Evolutionary conservation across 2,329 filamentous ascomycete species (phyloP).

Genomic region (Colletotrichum eleusines): DNA sequence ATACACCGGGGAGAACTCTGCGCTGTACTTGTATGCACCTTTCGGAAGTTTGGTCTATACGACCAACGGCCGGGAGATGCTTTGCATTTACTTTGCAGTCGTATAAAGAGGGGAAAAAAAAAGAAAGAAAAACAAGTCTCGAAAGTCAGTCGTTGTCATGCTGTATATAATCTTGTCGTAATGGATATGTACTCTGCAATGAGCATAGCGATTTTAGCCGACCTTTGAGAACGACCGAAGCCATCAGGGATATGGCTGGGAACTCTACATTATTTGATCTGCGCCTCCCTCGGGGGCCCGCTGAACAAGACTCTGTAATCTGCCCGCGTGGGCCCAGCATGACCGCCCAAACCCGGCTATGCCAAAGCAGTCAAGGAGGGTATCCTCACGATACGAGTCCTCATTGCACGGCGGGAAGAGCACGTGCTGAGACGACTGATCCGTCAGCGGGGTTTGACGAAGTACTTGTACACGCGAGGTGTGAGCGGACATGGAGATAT

Average conservation of each 20-base stretch:
- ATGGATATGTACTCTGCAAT: neutral
- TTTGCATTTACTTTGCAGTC: neutral
- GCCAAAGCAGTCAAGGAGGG: neutral
- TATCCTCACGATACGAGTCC: neutral
- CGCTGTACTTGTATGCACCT: neutral
- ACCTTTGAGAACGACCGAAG: slow-evolving; percentile 2
- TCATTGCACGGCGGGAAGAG: neutral
- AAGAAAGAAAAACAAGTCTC: too few relatives aligned
- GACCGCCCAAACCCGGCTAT: slow-evolving; percentile 14
- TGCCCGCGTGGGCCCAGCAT: slow-evolving; percentile 16
- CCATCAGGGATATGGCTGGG: slow-evolving; percentile 19
- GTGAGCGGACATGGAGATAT: neutral
- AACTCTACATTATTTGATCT: slow-evolving; percentile 18
- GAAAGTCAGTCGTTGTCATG: neutral
- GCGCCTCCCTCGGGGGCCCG: slow-evolving; percentile 14
- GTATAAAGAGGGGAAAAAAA: neutral
- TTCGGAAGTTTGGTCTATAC: neutral
- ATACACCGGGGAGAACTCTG: slow-evolving; percentile 29
- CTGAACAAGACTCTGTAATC: slow-evolving; percentile 35
- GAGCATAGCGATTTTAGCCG: neutral
- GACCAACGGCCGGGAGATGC: neutral
- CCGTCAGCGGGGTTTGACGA: slow-evolving; percentile 18
- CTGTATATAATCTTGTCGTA: neutral
- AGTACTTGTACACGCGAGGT: neutral
- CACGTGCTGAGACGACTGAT: neutral